Percentiles rank a stretch among this genome's conserved stretches.
phyloP scores from a whole-genome alignment of 768 basidiomycete species.

The Amanita brunnescens region DNA sequence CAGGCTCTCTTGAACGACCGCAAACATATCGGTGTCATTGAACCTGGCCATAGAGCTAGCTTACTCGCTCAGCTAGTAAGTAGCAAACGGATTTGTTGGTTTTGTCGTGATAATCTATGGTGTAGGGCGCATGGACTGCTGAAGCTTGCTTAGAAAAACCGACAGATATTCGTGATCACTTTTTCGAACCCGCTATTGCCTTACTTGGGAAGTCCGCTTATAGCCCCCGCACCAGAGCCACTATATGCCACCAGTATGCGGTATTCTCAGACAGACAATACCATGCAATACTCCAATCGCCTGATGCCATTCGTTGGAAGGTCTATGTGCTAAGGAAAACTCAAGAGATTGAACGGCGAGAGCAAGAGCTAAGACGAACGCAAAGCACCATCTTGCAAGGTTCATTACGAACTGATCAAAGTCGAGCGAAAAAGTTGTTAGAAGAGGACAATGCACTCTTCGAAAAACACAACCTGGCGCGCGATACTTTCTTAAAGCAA shows the following conservation, averaged over 20 bases:
- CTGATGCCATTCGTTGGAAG: conserved; percentile 61
- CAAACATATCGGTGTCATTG: conserved; percentile 7
- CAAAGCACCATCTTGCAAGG: conserved; percentile 11
- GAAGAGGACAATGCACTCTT: conserved; percentile 41
- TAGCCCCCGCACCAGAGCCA: conserved; percentile 32
- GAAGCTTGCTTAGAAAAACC: conserved; percentile 81
- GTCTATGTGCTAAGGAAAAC: conserved; percentile 66
- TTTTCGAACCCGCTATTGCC: conserved; percentile 57
- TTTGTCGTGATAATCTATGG: not conserved
- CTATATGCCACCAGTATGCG: conserved; percentile 75
- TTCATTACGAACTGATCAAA: conserved; percentile 17
- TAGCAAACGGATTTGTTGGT: conserved; percentile 2
- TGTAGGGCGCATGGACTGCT: conserved; percentile 84
- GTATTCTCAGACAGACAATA: conserved; percentile 87
- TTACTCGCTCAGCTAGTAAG: conserved; percentile 61
- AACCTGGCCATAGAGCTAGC: conserved; percentile 24
- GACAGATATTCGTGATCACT: conserved; percentile 54
- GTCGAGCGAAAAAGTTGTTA: conserved; percentile 25
- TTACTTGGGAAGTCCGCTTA: conserved; percentile 17
- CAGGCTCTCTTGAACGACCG: conserved; percentile 22
- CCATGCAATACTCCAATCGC: conserved; percentile 55
- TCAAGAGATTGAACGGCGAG: conserved; percentile 54
- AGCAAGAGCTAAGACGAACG: conserved; percentile 22
- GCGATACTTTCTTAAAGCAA: conserved; percentile 56
- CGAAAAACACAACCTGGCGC: conserved; percentile 44